Conservation (phyloP, 2,329 filamentous ascomycete genomes). For the Penicillium sclerotiorum region DNA sequence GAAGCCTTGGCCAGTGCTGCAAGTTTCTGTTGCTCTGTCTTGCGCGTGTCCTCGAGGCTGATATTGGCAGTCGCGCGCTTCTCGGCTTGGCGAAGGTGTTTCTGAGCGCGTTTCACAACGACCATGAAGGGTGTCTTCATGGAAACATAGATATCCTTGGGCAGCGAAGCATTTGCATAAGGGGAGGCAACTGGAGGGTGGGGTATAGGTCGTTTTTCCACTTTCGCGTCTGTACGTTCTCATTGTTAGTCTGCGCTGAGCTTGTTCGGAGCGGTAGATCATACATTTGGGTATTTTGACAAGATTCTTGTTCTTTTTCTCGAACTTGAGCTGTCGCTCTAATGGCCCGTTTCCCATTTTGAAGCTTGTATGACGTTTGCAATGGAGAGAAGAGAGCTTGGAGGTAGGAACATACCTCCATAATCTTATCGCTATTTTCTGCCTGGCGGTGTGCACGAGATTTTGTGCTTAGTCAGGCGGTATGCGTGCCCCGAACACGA, state of each 20-base stretch:
- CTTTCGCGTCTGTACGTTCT: constrained; percentile 46
- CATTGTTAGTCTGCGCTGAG: constrained; percentile 10
- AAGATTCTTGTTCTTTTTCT: constrained; percentile 42
- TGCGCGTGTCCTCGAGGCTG: constrained; percentile 35
- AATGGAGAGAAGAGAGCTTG: constrained; percentile 1
- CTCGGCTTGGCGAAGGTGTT: constrained; percentile 56
- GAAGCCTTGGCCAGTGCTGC: constrained; percentile 35
- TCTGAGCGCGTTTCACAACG: constrained; percentile 61
- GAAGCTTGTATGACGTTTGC: not conserved
- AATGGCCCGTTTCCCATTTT: constrained; percentile 27
- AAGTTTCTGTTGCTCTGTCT: constrained; percentile 35
- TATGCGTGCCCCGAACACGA: not conserved
- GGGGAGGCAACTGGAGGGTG: constrained; percentile 58
- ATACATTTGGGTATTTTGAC: constrained; percentile 41
- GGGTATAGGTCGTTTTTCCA: constrained; percentile 61
- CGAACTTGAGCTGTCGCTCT: constrained; percentile 37
- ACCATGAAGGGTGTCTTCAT: constrained; percentile 59
- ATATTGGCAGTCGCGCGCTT: constrained; percentile 54
- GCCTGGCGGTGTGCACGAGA: constrained; percentile 7
- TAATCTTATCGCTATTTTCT: constrained; percentile 21
- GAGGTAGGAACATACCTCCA: not conserved
- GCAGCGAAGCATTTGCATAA: constrained; percentile 50
- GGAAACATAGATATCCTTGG: constrained; percentile 62
- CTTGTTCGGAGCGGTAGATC: not conserved
- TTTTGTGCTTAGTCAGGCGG: not conserved